These are phyloP conservation scores for Gossypium herbaceum DNA, from an alignment of 345 rosid genomes.

Conservation along the genomic window DNA sequence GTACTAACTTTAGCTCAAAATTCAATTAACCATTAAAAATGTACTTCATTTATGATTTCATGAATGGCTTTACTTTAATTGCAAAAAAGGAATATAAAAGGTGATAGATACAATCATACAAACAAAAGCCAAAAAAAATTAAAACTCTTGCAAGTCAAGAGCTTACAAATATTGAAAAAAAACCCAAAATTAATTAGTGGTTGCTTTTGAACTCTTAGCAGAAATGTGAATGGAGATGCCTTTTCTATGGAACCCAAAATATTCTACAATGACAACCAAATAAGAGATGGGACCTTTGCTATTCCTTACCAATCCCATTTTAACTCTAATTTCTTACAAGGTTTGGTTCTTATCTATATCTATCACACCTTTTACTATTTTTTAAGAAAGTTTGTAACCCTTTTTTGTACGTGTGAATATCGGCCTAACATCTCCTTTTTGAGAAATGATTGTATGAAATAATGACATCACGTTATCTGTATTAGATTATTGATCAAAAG, in stretches of 20 bases:
- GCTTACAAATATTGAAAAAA: not conserved
- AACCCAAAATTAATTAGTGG: not conserved
- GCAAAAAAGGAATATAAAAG: not conserved
- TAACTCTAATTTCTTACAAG: constrained; percentile 27
- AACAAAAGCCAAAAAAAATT: not conserved
- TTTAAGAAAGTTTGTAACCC: not conserved
- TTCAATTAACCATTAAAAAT: constrained; percentile 2
- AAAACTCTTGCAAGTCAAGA: not conserved
- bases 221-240: constrained; percentile 26
- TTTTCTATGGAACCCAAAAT: constrained; percentile 29
- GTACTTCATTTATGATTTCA: not conserved
- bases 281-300: constrained; percentile 21
- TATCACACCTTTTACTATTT: not conserved
- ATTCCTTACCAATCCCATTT: constrained; percentile 28
- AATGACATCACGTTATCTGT: too few relatives aligned
- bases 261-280: constrained; percentile 24
- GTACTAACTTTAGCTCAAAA: not conserved
- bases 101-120: not conserved
- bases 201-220: constrained; percentile 1
- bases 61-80: not conserved
- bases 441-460: too few relatives aligned
- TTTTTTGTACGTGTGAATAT: too few relatives aligned
- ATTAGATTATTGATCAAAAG: too few relatives aligned
- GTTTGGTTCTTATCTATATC: constrained; percentile 20
- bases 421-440: too few relatives aligned